Evolutionary conservation across 805 yeast genomes (phyloP).

Genomic region (Starmerella stellata): DNA sequence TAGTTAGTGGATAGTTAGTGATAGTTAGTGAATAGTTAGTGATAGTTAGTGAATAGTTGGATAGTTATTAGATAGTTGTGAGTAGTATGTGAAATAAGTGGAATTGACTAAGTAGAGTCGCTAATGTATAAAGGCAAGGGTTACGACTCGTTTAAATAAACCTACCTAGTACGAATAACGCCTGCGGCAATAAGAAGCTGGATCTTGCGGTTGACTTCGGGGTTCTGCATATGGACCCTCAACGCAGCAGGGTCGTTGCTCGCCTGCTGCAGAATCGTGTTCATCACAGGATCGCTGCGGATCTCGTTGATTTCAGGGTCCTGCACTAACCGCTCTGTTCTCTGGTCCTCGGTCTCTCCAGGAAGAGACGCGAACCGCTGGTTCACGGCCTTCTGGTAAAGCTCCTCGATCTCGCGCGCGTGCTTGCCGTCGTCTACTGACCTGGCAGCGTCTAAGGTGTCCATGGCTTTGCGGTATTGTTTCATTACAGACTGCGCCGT

Average conservation of each 20-base stretch:
- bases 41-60: no score
- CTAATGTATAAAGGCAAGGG: no score
- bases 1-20: no score
- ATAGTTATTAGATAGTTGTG: no score
- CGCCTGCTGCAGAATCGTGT: constrained; percentile 83
- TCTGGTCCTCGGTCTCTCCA: constrained; percentile 86
- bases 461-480: constrained; percentile 65
- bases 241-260: constrained; percentile 89
- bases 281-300: constrained; percentile 94
- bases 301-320: constrained; percentile 90
- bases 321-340: constrained; percentile 71
- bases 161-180: constrained; percentile 76
- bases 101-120: no score
- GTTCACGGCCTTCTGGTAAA: constrained; percentile 55
- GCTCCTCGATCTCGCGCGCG: constrained; percentile 60
- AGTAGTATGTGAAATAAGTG: no score
- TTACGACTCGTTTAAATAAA: no score
- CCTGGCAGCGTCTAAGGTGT: constrained; percentile 64
- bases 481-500: constrained; percentile 80
- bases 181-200: constrained; percentile 89
- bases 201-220: constrained; percentile 75
- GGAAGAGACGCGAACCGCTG: constrained; percentile 63
- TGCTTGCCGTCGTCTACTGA: constrained; percentile 51
- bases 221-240: constrained; percentile 95
- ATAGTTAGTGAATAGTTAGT: no score